These are phyloP conservation scores for Strigomonas oncopelti DNA, from an alignment of 208 protist genomes.

Conservation along the genomic window DNA sequence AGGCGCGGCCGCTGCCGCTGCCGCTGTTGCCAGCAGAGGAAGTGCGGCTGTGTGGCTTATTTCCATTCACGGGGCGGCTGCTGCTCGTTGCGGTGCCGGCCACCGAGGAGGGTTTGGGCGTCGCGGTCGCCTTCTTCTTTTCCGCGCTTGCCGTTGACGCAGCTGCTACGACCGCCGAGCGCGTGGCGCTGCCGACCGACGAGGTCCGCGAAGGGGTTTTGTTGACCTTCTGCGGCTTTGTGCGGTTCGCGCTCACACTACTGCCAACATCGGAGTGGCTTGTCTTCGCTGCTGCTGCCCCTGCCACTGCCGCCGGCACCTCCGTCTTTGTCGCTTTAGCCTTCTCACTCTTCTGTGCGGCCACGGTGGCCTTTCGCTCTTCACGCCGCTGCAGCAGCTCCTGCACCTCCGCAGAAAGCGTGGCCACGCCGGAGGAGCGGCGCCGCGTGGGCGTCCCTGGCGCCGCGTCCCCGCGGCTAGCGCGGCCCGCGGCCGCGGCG, in stretches of 20 bases:
- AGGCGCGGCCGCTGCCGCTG: no score
- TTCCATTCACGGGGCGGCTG: no score
- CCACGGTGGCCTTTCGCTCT: no score
- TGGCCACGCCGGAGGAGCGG: not conserved
- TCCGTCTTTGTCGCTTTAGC: no score
- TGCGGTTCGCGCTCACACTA: not conserved
- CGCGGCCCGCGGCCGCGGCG: not conserved
- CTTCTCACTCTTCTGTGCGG: not conserved
- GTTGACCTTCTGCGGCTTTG: not conserved
- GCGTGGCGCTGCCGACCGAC: not conserved
- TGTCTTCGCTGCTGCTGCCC: not conserved
- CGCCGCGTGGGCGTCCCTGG: not conserved
- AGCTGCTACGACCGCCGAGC: not conserved
- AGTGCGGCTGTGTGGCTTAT: no score
- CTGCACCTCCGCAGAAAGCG: not conserved
- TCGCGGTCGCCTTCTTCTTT: not conserved
- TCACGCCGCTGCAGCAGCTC: no score
- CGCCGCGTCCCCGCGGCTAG: not conserved
- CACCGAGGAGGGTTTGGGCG: not conserved
- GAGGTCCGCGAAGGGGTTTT: conserved; percentile 2
- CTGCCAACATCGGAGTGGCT: not conserved
- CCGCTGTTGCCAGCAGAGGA: no score
- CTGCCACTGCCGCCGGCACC: not conserved
- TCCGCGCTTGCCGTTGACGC: not conserved
- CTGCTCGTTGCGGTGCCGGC: not conserved